Evolutionary conservation across 495 filamentous ascomycete species (phyloP).

Genomic region (Letharia columbiana): DNA sequence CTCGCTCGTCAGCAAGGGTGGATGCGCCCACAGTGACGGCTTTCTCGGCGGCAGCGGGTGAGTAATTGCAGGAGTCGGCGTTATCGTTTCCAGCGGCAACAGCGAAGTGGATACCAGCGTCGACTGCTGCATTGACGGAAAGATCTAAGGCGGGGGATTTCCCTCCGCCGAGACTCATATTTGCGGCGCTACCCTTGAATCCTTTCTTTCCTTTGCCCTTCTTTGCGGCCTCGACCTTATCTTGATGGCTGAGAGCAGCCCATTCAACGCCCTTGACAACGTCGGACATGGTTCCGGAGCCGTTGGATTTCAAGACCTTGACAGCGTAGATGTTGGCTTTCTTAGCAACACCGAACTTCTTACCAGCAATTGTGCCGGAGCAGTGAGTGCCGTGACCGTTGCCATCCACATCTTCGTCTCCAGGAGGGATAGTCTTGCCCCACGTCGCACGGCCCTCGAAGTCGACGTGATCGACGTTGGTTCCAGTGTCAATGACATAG

Average conservation of each 20-base stretch:
- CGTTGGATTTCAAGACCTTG: slow-evolving; percentile 96
- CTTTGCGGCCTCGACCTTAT: slow-evolving; percentile 68
- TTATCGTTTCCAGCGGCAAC: slow-evolving; percentile 99
- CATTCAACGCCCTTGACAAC: slow-evolving; percentile 98
- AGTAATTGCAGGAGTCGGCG: slow-evolving; percentile 98
- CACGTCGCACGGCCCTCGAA: slow-evolving; percentile 92
- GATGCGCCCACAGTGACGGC: slow-evolving; percentile 96
- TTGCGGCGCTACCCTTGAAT: slow-evolving; percentile 98
- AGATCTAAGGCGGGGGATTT: slow-evolving; percentile 84
- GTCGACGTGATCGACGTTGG: slow-evolving; percentile 87
- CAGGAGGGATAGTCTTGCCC: slow-evolving; percentile 88
- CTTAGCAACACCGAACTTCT: slow-evolving; percentile 99
- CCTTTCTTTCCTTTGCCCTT: slow-evolving; percentile 71
- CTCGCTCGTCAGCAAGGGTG: slow-evolving; percentile 86
- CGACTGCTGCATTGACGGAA: slow-evolving; percentile 88
- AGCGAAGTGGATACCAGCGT: slow-evolving; percentile 88
- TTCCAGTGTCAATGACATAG: slow-evolving; percentile 97
- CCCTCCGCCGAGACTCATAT: slow-evolving; percentile 98
- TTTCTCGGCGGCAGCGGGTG: slow-evolving; percentile 86
- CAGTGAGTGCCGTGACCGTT: slow-evolving; percentile 99
- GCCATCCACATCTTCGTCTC: slow-evolving; percentile 83
- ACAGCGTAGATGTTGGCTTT: slow-evolving; percentile 94
- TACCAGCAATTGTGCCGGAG: slow-evolving; percentile 93
- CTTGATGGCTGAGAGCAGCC: slow-evolving; percentile 70
- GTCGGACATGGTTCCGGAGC: slow-evolving; percentile 96